Conservation (phyloP, 768 basidiomycete species). For the Omphalotus guepiniiformis region DNA sequence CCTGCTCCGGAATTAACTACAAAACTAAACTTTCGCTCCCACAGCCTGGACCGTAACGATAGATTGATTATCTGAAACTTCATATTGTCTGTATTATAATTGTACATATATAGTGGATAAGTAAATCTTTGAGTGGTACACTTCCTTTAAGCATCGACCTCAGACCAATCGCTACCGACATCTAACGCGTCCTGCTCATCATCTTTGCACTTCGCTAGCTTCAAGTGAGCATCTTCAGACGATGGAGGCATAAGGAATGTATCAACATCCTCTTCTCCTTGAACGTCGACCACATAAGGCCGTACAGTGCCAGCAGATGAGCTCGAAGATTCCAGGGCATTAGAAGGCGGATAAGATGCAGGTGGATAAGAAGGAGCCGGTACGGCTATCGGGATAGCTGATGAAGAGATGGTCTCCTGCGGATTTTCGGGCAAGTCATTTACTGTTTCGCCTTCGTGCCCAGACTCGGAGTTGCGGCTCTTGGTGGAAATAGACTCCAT, state of each 20-base stretch:
- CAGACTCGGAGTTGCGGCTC: too few species aligned
- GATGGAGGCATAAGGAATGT: not conserved
- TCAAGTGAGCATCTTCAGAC: not conserved
- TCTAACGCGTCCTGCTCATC: constrained; percentile 21
- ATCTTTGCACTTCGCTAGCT: constrained; percentile 3
- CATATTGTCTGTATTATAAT: too few species aligned
- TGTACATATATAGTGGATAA: too few species aligned
- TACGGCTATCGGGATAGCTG: not conserved
- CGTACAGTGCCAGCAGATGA: constrained; percentile 20
- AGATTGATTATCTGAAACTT: too few species aligned
- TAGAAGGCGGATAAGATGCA: not conserved
- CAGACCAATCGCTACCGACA: constrained; percentile 37
- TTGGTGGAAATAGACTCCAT: not conserved
- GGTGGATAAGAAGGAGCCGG: not conserved
- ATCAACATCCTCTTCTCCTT: constrained; percentile 1
- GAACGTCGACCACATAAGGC: constrained; percentile 9
- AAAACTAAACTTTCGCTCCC: too few species aligned
- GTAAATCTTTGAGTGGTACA: too few species aligned
- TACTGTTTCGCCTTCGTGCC: too few species aligned
- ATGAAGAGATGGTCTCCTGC: too few species aligned
- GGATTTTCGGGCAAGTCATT: too few species aligned
- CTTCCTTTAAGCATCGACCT: constrained; percentile 37
- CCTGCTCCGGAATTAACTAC: too few species aligned
- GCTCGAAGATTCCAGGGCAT: not conserved
- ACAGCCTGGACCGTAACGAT: too few species aligned